Conservation (phyloP, 176 grass and related monocot species). For the Dendrocalamus sinicus region DNA sequence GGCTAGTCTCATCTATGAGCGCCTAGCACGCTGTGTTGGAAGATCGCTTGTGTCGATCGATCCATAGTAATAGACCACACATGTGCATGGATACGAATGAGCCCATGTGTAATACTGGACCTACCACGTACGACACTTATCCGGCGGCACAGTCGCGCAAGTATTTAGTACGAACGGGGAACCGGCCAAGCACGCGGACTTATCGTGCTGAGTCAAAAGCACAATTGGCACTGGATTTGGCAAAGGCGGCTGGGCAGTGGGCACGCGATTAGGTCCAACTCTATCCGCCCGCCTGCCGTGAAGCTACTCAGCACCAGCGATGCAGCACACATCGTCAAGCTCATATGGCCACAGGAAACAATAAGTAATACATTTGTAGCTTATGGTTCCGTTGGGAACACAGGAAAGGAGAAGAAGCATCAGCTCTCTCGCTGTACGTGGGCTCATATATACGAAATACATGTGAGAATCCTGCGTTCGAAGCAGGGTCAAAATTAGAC, state of each 20-base stretch:
- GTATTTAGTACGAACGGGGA: background rate
- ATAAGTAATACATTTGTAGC: background rate
- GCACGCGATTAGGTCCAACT: background rate
- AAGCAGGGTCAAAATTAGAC: too few relatives aligned
- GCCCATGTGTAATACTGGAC: background rate
- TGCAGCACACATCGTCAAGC: background rate
- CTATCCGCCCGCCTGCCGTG: constrained; percentile 39
- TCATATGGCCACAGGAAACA: background rate
- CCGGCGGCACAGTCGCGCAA: background rate
- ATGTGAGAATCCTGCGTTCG: too few relatives aligned
- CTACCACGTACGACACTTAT: background rate
- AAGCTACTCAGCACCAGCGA: constrained; percentile 1
- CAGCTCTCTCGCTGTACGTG: too few relatives aligned
- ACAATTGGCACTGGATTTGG: background rate
- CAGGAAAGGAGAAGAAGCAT: too few relatives aligned
- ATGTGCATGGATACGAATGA: background rate
- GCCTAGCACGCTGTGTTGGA: background rate
- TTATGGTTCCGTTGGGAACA: too few relatives aligned
- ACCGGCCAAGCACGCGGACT: background rate
- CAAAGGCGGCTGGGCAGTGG: background rate
- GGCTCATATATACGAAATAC: too few relatives aligned
- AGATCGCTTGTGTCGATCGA: background rate
- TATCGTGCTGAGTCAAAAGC: constrained; percentile 14
- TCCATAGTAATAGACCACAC: background rate
- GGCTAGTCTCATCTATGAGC: background rate